Conservation (phyloP, 768 basidiomycete genomes). For the Tricholoma matsutake region DNA sequence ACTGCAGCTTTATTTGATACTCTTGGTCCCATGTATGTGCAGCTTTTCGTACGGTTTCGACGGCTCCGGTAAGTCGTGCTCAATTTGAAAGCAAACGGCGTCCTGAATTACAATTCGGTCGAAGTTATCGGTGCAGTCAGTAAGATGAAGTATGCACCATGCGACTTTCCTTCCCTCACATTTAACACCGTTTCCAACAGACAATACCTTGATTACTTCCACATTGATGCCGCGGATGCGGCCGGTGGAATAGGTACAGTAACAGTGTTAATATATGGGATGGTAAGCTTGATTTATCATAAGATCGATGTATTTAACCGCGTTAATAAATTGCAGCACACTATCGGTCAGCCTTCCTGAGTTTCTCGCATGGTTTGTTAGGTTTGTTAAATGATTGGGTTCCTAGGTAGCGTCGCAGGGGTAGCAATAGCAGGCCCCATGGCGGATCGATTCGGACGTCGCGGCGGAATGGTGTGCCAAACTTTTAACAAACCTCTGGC, state of each 20-base stretch:
- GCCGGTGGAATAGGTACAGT: conserved; percentile 43
- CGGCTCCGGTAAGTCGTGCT: conserved; percentile 34
- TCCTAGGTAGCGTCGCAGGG: conserved; percentile 32
- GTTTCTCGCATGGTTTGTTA: not conserved
- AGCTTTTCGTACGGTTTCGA: conserved; percentile 47
- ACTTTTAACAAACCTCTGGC: not conserved
- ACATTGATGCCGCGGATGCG: conserved; percentile 34
- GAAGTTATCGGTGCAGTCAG: conserved; percentile 47
- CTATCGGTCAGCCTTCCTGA: conserved; percentile 29
- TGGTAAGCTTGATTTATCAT: conserved; percentile 25
- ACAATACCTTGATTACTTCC: conserved; percentile 40
- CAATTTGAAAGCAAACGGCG: not conserved
- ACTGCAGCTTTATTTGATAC: conserved; percentile 38
- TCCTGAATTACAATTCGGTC: not conserved
- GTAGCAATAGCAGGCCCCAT: conserved; percentile 41
- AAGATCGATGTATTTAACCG: not conserved
- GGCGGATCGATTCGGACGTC: conserved; percentile 40
- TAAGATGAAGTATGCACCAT: conserved; percentile 39
- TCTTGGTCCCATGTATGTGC: conserved; percentile 43
- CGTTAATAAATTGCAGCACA: conserved; percentile 30
- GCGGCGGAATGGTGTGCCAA: conserved; percentile 39
- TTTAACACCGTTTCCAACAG: conserved; percentile 14
- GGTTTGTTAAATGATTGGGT: not conserved
- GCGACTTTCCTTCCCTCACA: not conserved
- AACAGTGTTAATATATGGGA: conserved; percentile 44